Percentiles rank a stretch among this genome's conserved stretches.
Evolutionary conservation across 2,329 filamentous ascomycete species (phyloP).

Genomic region (Fusarium continuum): DNA sequence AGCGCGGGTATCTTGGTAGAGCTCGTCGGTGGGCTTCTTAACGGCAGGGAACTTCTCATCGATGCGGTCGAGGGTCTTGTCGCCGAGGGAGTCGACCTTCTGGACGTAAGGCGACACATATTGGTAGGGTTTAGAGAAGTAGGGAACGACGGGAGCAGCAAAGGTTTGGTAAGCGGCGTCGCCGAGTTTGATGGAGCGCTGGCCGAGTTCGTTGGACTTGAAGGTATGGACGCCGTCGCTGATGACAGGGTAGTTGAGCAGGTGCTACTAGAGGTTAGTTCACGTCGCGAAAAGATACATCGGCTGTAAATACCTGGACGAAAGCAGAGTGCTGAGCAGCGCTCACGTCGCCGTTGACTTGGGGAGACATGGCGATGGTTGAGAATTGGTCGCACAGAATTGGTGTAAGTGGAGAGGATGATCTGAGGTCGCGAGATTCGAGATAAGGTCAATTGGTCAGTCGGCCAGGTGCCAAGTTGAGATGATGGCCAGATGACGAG

Average conservation of each 20-base stretch:
- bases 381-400: slow-evolving; percentile 17
- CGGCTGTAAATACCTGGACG: slow-evolving; percentile 49
- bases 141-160: slow-evolving; percentile 78
- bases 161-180: slow-evolving; percentile 79
- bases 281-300: not conserved
- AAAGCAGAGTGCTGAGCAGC: slow-evolving; percentile 59
- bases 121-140: slow-evolving; percentile 77
- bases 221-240: slow-evolving; percentile 80
- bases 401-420: not conserved
- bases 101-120: slow-evolving; percentile 86
- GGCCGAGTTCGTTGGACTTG: slow-evolving; percentile 83
- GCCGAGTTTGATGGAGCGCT: slow-evolving; percentile 81
- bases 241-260: slow-evolving; percentile 85
- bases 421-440: not conserved
- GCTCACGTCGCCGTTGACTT: slow-evolving; percentile 62
- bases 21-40: slow-evolving; percentile 77
- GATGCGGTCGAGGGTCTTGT: slow-evolving; percentile 74
- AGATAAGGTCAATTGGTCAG: slow-evolving; percentile 18
- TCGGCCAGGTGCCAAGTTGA: slow-evolving; percentile 5
- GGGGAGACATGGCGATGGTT: slow-evolving; percentile 51
- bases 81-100: slow-evolving; percentile 80
- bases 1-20: slow-evolving; percentile 71
- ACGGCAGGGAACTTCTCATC: slow-evolving; percentile 77
- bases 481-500: slow-evolving; percentile 20
- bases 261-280: slow-evolving; percentile 66